Evolutionary conservation across 2,329 filamentous ascomycete species (phyloP).

Genomic region (Exutisphaerella laricina): DNA sequence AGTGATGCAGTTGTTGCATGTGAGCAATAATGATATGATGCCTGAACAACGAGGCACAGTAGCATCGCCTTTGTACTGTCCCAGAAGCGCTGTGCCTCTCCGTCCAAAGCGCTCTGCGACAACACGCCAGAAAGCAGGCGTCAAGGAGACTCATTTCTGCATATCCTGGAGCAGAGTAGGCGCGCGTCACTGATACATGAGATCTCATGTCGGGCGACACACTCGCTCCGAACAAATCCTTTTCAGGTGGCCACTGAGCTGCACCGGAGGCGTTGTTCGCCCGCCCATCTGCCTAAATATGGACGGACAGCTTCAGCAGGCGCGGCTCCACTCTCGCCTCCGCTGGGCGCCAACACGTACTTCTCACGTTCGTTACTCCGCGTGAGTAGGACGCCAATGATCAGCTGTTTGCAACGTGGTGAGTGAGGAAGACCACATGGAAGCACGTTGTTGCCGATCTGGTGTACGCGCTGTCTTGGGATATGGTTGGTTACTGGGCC

Average conservation of each 20-base stretch:
- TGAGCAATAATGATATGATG: no score
- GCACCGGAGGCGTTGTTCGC: conserved; percentile 5
- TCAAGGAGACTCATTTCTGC: conserved; percentile 2
- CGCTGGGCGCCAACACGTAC: no score
- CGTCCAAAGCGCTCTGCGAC: not conserved
- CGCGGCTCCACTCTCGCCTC: no score
- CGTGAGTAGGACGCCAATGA: no score
- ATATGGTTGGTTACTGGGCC: no score
- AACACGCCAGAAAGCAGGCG: not conserved
- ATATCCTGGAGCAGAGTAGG: not conserved
- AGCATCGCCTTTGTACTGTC: conserved; percentile 3
- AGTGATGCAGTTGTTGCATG: conserved; percentile 1
- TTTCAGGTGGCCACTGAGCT: conserved; percentile 8
- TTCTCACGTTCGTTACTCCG: no score
- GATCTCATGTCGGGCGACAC: conserved; percentile 1
- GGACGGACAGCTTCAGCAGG: no score
- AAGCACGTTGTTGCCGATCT: no score
- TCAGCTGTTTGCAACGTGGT: no score
- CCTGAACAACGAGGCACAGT: no score
- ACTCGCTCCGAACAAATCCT: conserved; percentile 1
- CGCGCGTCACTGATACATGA: not conserved
- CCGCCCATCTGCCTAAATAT: conserved; percentile 1
- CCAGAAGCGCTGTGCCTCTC: conserved; percentile 2
- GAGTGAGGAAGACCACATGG: no score
- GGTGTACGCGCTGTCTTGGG: no score